These are phyloP conservation scores for Hordeum pubiflorum DNA, from an alignment of 202 grass and related monocot genomes.

Conservation along the genomic window DNA sequence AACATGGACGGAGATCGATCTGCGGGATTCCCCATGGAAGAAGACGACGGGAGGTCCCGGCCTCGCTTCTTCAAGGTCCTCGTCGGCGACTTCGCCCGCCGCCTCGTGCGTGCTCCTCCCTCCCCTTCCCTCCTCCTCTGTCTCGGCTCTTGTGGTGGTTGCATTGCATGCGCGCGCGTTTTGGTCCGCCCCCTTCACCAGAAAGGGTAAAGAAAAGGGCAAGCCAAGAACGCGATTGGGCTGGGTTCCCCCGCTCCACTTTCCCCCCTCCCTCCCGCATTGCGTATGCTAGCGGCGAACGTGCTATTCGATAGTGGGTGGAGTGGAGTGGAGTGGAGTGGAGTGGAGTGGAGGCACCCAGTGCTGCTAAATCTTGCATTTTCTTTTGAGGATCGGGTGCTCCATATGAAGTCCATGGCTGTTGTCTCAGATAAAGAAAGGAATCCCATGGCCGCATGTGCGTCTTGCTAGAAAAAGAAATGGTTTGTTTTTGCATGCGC, in stretches of 20 bases:
- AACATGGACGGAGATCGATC: neutral
- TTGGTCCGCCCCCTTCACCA: neutral
- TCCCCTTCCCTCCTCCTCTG: neutral
- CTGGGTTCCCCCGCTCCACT: neutral
- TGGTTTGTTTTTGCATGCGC: neutral
- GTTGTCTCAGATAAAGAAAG: neutral
- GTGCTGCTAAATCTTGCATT: neutral
- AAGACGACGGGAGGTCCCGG: constrained; percentile 30
- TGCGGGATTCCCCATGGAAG: constrained; percentile 19
- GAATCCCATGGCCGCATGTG: neutral
- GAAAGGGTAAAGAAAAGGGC: neutral
- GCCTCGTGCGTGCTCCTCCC: constrained; percentile 41
- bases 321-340: neutral
- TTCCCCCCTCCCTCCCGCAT: neutral
- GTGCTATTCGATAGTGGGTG: neutral
- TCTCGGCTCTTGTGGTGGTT: neutral
- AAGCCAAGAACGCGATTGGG: neutral
- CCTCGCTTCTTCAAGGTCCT: constrained; percentile 68
- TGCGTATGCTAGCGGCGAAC: neutral
- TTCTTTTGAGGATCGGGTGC: neutral
- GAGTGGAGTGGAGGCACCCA: neutral
- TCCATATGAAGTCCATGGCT: neutral
- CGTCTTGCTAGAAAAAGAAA: neutral
- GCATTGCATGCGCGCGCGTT: neutral
- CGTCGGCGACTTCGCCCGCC: constrained; percentile 39